A percentile compares a stretch with the other conserved stretches of the same genome.
These are phyloP conservation scores for Rhodocollybia butyracea DNA, from an alignment of 768 basidiomycete species.

Conservation along the genomic window DNA sequence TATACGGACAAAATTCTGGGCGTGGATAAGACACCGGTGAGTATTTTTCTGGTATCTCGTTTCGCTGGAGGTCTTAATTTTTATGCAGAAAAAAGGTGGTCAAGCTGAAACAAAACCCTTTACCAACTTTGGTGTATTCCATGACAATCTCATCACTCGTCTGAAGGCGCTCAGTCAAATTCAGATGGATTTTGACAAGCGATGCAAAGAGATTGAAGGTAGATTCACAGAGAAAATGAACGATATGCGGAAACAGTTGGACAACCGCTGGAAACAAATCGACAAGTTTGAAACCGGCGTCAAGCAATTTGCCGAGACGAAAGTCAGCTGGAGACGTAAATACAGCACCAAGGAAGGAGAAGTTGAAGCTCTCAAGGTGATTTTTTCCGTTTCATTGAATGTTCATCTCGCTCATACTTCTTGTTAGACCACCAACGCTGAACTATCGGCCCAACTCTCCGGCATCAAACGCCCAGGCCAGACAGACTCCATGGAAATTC, in stretches of 20 bases:
- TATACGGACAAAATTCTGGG: constrained; percentile 94
- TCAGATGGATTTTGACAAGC: constrained; percentile 82
- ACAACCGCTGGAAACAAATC: constrained; percentile 85
- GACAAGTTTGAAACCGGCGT: constrained; percentile 89
- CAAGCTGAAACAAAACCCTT: constrained; percentile 88
- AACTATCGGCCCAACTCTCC: constrained; percentile 69
- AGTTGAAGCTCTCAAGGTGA: constrained; percentile 80
- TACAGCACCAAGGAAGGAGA: constrained; percentile 85
- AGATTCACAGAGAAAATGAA: constrained; percentile 69
- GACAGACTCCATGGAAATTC: constrained; percentile 65
- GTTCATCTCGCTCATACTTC: neutral
- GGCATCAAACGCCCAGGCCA: constrained; percentile 56
- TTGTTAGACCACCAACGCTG: constrained; percentile 63
- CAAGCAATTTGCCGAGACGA: constrained; percentile 78
- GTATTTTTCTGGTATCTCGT: constrained; percentile 23
- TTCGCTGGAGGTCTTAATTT: neutral
- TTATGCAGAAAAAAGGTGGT: constrained; percentile 64
- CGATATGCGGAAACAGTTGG: constrained; percentile 84
- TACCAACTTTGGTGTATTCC: constrained; percentile 91
- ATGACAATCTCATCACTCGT: constrained; percentile 88
- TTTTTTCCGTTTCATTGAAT: constrained; percentile 14
- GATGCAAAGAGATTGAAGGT: constrained; percentile 74
- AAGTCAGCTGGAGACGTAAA: constrained; percentile 80
- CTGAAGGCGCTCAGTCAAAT: constrained; percentile 84
- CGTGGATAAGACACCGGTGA: constrained; percentile 79